phyloP scores from a whole-genome alignment of 495 filamentous ascomycete species.

The Viridothelium virens region DNA sequence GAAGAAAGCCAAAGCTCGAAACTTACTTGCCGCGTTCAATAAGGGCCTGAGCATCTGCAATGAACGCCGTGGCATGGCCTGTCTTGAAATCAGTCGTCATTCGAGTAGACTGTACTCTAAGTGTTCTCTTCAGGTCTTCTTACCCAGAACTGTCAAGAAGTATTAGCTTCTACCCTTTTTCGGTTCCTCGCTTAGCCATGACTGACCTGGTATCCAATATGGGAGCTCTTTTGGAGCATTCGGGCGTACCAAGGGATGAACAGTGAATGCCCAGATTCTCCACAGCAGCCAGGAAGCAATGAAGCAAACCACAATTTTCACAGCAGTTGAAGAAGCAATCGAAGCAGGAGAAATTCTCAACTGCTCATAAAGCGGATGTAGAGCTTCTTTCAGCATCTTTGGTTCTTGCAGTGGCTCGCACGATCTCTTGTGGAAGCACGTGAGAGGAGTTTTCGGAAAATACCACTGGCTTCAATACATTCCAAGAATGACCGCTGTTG shows the following conservation, averaged over 20 bases:
- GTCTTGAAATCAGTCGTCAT: not conserved
- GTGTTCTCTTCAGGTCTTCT: not conserved
- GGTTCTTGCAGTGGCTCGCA: not conserved
- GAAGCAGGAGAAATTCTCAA: not conserved
- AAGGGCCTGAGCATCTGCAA: not conserved
- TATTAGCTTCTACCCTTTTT: not conserved
- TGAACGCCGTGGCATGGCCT: not conserved
- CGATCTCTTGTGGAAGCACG: not conserved
- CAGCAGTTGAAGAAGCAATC: not conserved
- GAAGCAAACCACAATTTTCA: not conserved
- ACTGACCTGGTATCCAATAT: not conserved
- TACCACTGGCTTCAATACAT: not conserved
- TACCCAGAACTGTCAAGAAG: not conserved
- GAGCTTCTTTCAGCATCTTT: not conserved
- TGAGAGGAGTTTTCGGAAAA: not conserved
- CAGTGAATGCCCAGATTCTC: not conserved
- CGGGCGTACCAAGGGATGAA: not conserved
- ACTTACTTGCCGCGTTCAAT: not conserved
- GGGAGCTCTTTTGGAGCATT: not conserved
- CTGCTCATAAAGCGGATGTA: not conserved
- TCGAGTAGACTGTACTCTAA: not conserved
- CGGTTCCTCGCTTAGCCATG: not conserved
- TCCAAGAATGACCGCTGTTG: not conserved
- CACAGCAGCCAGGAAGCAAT: not conserved
- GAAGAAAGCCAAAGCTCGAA: not conserved